Evolutionary conservation across 2,329 filamentous ascomycete genomes (phyloP), one percentile per base, ranked within the genome.

Genomic region (Thelonectria rubi): DNA sequence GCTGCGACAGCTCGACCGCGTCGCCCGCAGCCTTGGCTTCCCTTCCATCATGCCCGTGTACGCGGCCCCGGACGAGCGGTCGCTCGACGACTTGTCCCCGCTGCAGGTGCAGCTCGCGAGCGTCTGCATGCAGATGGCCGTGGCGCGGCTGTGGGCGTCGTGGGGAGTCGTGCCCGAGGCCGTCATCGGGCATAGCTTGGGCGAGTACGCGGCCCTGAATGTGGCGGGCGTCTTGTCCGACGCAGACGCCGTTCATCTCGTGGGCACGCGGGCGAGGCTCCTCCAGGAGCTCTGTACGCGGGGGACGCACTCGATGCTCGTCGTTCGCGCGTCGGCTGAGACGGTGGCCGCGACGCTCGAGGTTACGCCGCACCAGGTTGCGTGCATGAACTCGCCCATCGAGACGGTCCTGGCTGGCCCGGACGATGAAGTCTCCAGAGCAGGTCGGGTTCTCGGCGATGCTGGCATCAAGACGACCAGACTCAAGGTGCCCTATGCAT

Each of bases 331-430:
- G 45, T 67, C 49, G 64, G 40, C 54, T 21, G 50, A 52, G 2
- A 69, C 24, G 59, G 71, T 54, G 20, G 66, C 60, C 0, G 15
- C 42, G 1, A 11, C 45, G 0, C 18, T 69, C 0, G 49, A 58
- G 32, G 65, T 47, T 32, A 75, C 62, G 72, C 76, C 58, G 1
- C 74, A 78, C 42, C 75, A 78, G 55, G 58, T 67, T 5, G 65
- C 89, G 1, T 92, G 90, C 75, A 81, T 89, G 71, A 92, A 92
- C 70, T 83, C 84, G 0, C 84, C 84, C 0, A 78, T 82, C 39
- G 86, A 88, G 69, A 89, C 84, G 32, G 88, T 91, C 5, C 42
- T 73, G 9, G 69, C 68, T n/a, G 71, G 70, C 0, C 49, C 58
- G 0, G 58, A 60, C 9, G 53, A 62, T 0, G 59, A 66, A 2